phyloP scores from a whole-genome alignment of 257 asterid genomes.

The Vinca minor region DNA sequence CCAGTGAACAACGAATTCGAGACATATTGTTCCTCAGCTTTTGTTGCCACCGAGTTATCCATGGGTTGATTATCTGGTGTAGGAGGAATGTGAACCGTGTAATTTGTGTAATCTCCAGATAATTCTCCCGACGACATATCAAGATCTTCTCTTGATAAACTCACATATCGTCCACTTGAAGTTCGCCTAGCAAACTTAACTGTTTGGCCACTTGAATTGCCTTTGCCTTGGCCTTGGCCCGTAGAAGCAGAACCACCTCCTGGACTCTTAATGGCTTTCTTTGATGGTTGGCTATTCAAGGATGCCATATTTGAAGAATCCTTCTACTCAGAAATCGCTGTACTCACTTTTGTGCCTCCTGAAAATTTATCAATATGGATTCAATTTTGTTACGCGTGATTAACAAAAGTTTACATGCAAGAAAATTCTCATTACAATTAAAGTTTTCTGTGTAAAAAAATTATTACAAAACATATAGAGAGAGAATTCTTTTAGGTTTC shows the following conservation, averaged over 20 bases:
- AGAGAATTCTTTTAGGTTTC: neutral
- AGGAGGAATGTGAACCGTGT: constrained; percentile 80
- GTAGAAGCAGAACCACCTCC: constrained; percentile 22
- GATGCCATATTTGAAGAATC: constrained; percentile 47
- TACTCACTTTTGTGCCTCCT: neutral
- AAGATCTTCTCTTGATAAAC: constrained; percentile 62
- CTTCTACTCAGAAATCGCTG: neutral
- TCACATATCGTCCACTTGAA: constrained; percentile 71
- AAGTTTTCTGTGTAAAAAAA: neutral
- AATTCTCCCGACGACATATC: constrained; percentile 70
- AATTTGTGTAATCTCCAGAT: constrained; percentile 55
- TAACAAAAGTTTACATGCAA: neutral
- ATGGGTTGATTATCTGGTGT: constrained; percentile 85
- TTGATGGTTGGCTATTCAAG: constrained; percentile 46
- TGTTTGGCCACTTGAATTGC: constrained; percentile 37
- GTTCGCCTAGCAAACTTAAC: constrained; percentile 80
- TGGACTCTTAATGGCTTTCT: constrained; percentile 34
- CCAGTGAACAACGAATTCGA: constrained; percentile 79
- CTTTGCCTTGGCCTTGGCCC: constrained; percentile 11
- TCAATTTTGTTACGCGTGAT: neutral
- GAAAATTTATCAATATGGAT: too few species aligned
- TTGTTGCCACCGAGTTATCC: constrained; percentile 61
- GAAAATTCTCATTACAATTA: neutral
- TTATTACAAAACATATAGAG: neutral
- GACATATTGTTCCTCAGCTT: constrained; percentile 85